Evolutionary conservation across 1,284 basidiomycete genomes (phyloP), one percentile per base, ranked within the genome.

Genomic region (Ceratobasidium sp.): DNA sequence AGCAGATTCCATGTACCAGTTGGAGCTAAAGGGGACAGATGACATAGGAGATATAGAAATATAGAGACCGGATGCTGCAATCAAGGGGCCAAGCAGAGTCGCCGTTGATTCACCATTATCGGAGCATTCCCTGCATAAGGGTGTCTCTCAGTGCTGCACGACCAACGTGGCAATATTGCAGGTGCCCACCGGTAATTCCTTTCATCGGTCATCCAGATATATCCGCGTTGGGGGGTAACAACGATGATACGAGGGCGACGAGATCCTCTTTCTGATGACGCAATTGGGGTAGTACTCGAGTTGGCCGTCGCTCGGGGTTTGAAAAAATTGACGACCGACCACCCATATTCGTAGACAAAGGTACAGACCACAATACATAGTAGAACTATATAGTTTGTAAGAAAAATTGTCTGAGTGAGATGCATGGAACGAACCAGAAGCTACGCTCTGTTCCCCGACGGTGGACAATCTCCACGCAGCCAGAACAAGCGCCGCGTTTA

Each of bases 101-200:
- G 91, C 94, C 51, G 92, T 94, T 76, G 93, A 83, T 31, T 91
- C 89, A 3, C 95, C 95, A 80, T 96, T 94, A 81, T 96, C 94
- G 9, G 87, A 83, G 61, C 90, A 92, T 75, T 92, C 89, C 78
- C 93, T 94, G 53, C 69, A 78, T 54, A 22, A 61, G 49, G 64
- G 7, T 53, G 76, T 48, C 11, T 11, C 51, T 29, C 71, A 29
- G 62, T 19, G 34, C 16, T 43, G 39, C 43, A 19, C 6, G 3
- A 41, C 27, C 24, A 51, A 22, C 8, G 37, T 1, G 31, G 31
- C 16, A 1, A 14, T 1, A 14, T 34, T 34, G 14, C 8, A 31
- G 9, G n/a, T 11, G 78, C 83, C 37, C 76, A 91, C 92, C 92
- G 85, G 79, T 92, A 94, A 79, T 94, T 93, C 81, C 93, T 92